Evolutionary conservation across 768 basidiomycete species (phyloP), one percentile per base, ranked within the genome.

Genomic region (Boletus rubroflammeus): DNA sequence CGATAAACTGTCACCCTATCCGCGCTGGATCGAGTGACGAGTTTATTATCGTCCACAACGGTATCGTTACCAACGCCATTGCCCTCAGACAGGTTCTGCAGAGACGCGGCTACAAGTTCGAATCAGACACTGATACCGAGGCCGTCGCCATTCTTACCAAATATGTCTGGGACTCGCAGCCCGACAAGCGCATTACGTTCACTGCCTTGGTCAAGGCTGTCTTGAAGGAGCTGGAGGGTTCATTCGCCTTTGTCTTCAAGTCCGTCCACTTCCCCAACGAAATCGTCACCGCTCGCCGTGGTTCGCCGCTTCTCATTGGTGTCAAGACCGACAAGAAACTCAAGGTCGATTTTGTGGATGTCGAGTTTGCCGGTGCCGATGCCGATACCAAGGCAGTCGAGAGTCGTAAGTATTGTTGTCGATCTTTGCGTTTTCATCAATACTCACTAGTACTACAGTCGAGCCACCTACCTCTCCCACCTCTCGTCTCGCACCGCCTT

Each of bases 321-420:
- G 96, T 99, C 68, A 98, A 98, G 86, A 98, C 97, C 17, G 96
- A 99, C 71, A 95, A 97, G 81, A 98, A 98, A 75, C 82, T 99
- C 66, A 99, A 99, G 79, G 96, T 98, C 36, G 97, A 99, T 76
- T 98, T 99, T 63, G 96, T 99, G 44, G 97, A 98, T 73, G 97
- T 99, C 53, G 95, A 98, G 71, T 85, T 98, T 64, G 85, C 89
- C 32, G 85, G 86, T 38, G 81, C 88, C 41, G 88, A 90, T 34
- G 73, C 77, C 5, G 78, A 80, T 49, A 73, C 74, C 56, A 77
- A 80, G 59, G 57, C 60, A 8, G 66, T 69, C 44, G 77, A 78
- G 32, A 56, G 66, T 45, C 70, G 80, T 83, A 59, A 64, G 79
- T 71, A 8, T 35, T 10, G 9, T 9, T 32, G 2, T 39, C 5